Evolutionary conservation across 139 green algal genomes (phyloP).

Genomic region (Tetradesmus obliquus): DNA sequence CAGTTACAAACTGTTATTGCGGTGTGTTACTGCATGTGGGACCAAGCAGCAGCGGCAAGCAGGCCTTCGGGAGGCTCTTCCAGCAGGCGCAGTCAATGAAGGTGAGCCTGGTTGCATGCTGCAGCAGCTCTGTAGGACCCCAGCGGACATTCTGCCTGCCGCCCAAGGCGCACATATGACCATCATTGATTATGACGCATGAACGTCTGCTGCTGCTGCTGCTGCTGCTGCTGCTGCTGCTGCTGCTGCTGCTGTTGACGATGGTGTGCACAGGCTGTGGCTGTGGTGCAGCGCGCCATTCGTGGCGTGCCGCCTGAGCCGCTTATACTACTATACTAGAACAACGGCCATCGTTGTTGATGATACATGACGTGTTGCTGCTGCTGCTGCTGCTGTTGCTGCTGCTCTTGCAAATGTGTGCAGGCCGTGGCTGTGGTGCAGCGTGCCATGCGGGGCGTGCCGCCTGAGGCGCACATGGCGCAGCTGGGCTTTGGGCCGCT

Average conservation of each 20-base stretch:
- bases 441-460: slow-evolving; percentile 68
- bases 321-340: too few relatives aligned
- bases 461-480: slow-evolving; percentile 76
- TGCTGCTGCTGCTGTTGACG: background rate
- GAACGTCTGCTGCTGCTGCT: background rate
- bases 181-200: background rate
- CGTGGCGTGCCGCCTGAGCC: background rate
- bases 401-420: background rate
- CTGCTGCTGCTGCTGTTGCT: background rate
- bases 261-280: slow-evolving; percentile 61
- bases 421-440: slow-evolving; percentile 88
- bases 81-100: slow-evolving; percentile 58
- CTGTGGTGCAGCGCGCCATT: slow-evolving; percentile 88
- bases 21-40: too few relatives aligned
- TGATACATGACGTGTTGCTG: too few relatives aligned
- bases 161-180: too few relatives aligned
- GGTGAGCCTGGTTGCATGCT: slow-evolving; percentile 39
- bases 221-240: background rate
- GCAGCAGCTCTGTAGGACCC: too few relatives aligned
- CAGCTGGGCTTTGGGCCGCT: slow-evolving; percentile 83
- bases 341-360: too few relatives aligned
- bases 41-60: slow-evolving; percentile 21
- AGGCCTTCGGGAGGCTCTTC: slow-evolving; percentile 81
- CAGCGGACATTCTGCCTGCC: background rate
- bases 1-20: too few relatives aligned